These are phyloP conservation scores for Coemansia sp. DNA, from an alignment of 192 early-diverging fungal genomes.

Conservation along the genomic window DNA sequence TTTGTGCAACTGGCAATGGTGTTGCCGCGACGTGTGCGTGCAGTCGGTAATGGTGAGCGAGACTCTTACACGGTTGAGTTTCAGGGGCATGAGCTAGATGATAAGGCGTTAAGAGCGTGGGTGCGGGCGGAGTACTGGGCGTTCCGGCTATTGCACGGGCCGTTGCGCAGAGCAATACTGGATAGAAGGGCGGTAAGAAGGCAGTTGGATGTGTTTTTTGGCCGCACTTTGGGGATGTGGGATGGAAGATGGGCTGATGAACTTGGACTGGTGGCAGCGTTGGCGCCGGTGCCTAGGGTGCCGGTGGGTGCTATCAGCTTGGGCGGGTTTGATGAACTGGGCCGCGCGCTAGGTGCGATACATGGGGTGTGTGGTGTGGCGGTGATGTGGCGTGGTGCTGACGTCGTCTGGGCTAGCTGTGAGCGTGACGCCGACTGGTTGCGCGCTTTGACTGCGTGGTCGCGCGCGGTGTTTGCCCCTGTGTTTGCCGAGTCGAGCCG, in stretches of 20 bases:
- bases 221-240: slow-evolving; percentile 34
- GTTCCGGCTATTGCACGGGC: slow-evolving; percentile 31
- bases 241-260: slow-evolving; percentile 41
- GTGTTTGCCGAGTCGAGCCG: slow-evolving; percentile 10
- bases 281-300: slow-evolving; percentile 35
- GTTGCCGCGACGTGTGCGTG: slow-evolving; percentile 32
- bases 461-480: slow-evolving; percentile 39
- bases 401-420: slow-evolving; percentile 34
- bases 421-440: slow-evolving; percentile 8
- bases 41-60: slow-evolving; percentile 40
- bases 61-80: slow-evolving; percentile 49
- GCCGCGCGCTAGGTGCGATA: slow-evolving; percentile 30
- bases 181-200: slow-evolving; percentile 15
- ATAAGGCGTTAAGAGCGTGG: slow-evolving; percentile 33
- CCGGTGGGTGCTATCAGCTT: slow-evolving; percentile 41
- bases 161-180: slow-evolving; percentile 1
- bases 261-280: slow-evolving; percentile 28
- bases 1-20: slow-evolving; percentile 38
- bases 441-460: slow-evolving; percentile 41
- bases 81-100: slow-evolving; percentile 29
- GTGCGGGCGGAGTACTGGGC: slow-evolving; percentile 37
- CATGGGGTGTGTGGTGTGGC: slow-evolving; percentile 17
- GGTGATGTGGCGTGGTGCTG: slow-evolving; percentile 36
- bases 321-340: slow-evolving; percentile 47
- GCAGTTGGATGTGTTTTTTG: slow-evolving; percentile 46